Percentiles rank a stretch among this genome's conserved stretches.
Evolutionary conservation across 495 filamentous ascomycete genomes (phyloP).

Genomic region (Platismatia glauca): DNA sequence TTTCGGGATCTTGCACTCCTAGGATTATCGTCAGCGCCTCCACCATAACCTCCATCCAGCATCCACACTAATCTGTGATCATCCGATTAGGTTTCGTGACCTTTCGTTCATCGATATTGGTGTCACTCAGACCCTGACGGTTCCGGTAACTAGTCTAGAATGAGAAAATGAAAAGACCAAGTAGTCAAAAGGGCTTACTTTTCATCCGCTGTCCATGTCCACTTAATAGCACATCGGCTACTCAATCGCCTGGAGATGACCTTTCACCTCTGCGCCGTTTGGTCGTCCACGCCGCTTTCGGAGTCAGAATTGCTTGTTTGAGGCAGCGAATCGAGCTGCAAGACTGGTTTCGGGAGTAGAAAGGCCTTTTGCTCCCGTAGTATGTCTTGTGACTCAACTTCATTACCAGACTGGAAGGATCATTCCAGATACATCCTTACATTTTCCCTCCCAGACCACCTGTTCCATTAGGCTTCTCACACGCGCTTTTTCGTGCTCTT

Average conservation of each 20-base stretch:
- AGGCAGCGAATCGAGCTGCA: no score
- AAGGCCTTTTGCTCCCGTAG: no score
- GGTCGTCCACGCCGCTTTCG: neutral
- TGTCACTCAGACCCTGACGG: neutral
- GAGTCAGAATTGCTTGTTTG: no score
- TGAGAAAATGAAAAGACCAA: neutral
- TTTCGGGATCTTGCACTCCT: neutral
- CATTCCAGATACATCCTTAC: no score
- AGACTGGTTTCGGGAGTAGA: no score
- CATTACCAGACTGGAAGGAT: no score
- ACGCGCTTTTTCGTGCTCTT: neutral
- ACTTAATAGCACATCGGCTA: neutral
- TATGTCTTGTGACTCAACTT: no score
- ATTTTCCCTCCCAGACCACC: neutral
- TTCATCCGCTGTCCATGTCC: neutral
- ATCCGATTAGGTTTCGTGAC: neutral
- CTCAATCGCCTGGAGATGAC: neutral
- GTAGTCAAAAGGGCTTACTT: neutral
- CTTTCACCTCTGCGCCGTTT: neutral
- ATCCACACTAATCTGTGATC: neutral
- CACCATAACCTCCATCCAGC: neutral
- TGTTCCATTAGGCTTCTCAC: neutral
- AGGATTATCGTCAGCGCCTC: neutral
- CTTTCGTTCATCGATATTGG: slow-evolving; percentile 4
- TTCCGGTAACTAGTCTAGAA: neutral